A percentile compares a stretch with the other conserved stretches of the same genome.
phyloP scores from a whole-genome alignment of 345 rosid genomes.

The Hypericum perforatum region DNA sequence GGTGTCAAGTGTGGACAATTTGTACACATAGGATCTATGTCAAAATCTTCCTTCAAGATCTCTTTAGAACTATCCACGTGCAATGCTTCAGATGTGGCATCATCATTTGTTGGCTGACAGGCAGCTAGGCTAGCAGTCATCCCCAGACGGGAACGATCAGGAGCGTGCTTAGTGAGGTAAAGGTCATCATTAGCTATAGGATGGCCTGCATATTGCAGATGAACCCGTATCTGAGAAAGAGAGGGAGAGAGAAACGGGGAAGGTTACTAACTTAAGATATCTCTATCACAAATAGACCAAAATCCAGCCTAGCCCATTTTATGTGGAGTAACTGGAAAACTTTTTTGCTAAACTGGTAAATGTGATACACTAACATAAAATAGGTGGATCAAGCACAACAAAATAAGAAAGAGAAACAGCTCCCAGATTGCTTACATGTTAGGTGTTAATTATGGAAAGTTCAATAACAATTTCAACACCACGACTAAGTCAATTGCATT shows the following conservation, averaged over 20 bases:
- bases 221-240: conserved; percentile 68
- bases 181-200: conserved; percentile 89
- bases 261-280: no score
- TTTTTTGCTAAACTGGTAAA: no score
- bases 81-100: conserved; percentile 12
- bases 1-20: conserved; percentile 72
- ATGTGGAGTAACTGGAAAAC: no score
- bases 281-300: no score
- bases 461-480: no score
- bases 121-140: conserved; percentile 51
- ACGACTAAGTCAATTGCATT: no score
- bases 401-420: no score
- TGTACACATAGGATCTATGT: conserved; percentile 74
- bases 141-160: conserved; percentile 30
- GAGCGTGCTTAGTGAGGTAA: conserved; percentile 40
- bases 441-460: no score
- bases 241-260: neutral
- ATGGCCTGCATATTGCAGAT: conserved; percentile 71
- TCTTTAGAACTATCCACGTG: conserved; percentile 17
- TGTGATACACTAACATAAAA: no score
- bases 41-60: conserved; percentile 41
- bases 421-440: no score
- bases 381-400: no score
- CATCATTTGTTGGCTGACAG: conserved; percentile 19
- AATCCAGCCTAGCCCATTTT: no score